These are phyloP conservation scores for Paecilomyces niveus DNA, from an alignment of 2,329 filamentous ascomycete genomes.

Conservation along the genomic window DNA sequence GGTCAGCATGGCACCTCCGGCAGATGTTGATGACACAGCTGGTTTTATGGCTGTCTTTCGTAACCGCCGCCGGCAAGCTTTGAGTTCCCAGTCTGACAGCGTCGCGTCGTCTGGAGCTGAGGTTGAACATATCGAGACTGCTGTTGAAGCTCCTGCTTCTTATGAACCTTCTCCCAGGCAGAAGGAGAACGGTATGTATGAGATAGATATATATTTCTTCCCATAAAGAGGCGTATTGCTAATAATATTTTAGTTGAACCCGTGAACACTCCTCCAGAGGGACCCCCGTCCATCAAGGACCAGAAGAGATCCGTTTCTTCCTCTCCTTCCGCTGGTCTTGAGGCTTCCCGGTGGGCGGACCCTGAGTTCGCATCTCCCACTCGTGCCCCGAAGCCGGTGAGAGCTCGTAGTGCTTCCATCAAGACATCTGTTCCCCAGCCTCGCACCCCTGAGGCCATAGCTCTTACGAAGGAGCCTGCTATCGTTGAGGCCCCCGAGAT, in stretches of 20 bases:
- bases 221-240: background rate
- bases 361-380: background rate
- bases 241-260: background rate
- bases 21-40: constrained; percentile 14
- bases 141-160: background rate
- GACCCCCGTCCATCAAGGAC: background rate
- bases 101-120: background rate
- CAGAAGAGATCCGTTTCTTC: background rate
- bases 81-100: background rate
- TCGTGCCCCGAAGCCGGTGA: background rate
- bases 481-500: background rate
- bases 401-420: background rate
- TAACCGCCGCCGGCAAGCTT: constrained; percentile 6
- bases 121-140: background rate
- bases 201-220: background rate
- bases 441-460: constrained; percentile 4
- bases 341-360: background rate
- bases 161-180: background rate
- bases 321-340: background rate
- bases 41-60: constrained; percentile 21
- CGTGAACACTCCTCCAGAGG: background rate
- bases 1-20: background rate
- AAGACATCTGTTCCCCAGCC: constrained; percentile 5
- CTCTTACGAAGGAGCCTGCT: background rate
- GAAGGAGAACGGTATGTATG: background rate